These are phyloP conservation scores for Camptophora hylomeconis DNA, from an alignment of 2,329 filamentous ascomycete genomes.

Conservation along the genomic window DNA sequence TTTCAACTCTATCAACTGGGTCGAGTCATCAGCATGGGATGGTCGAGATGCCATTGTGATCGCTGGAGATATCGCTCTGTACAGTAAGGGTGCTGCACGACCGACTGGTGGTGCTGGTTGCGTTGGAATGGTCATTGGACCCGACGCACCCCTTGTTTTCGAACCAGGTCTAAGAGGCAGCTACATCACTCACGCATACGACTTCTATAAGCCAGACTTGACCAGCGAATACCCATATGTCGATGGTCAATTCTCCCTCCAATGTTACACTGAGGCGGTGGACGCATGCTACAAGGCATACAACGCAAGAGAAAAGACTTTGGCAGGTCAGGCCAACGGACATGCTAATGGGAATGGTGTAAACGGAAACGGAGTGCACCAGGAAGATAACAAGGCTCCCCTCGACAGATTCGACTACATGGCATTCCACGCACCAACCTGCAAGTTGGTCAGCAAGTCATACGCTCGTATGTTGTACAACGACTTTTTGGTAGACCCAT, in stretches of 20 bases:
- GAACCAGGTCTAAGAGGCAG: conserved; percentile 68
- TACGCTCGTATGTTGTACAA: conserved; percentile 77
- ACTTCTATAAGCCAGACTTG: conserved; percentile 83
- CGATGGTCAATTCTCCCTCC: conserved; percentile 70
- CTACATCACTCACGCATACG: conserved; percentile 75
- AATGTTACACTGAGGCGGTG: conserved; percentile 69
- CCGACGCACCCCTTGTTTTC: conserved; percentile 61
- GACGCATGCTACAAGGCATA: conserved; percentile 74
- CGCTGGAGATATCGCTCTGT: conserved; percentile 71
- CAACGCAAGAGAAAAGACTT: conserved; percentile 55
- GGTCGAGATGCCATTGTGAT: conserved; percentile 69
- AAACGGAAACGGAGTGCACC: too few species aligned
- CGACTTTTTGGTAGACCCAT: conserved; percentile 62
- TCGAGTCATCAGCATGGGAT: conserved; percentile 80
- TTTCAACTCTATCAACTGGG: conserved; percentile 74
- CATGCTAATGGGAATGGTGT: conserved; percentile 35
- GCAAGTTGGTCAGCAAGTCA: conserved; percentile 78
- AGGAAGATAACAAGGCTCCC: conserved; percentile 42
- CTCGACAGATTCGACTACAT: conserved; percentile 77
- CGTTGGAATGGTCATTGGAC: conserved; percentile 67
- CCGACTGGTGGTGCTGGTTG: conserved; percentile 70
- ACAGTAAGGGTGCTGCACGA: conserved; percentile 70
- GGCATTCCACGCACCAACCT: conserved; percentile 71
- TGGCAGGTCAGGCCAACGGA: conserved; percentile 31
- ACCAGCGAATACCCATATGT: conserved; percentile 80